Percentiles rank a stretch among this genome's conserved stretches.
Conservation (phyloP, 805 yeast species). For the Hanseniaspora singularis region DNA sequence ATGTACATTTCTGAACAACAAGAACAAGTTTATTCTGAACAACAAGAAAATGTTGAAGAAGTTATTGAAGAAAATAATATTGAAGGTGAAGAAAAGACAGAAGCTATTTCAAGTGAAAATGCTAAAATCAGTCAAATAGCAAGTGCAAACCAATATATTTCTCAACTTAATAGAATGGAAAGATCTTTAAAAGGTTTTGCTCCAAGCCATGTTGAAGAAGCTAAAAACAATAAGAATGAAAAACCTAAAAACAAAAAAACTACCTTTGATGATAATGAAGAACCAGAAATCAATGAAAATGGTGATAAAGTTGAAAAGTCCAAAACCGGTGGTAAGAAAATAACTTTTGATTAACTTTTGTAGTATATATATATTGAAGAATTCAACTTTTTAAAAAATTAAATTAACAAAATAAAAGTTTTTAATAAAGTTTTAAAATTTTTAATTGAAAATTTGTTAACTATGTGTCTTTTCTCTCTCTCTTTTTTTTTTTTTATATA, state of each 20-base stretch:
- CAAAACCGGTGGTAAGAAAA: conserved; percentile 26
- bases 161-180: conserved; percentile 62
- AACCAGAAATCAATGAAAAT: conserved; percentile 15
- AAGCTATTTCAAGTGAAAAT: conserved; percentile 17
- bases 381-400: background rate
- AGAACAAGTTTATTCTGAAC: conserved; percentile 7
- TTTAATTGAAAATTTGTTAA: too few species aligned
- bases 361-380: background rate
- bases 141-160: conserved; percentile 23
- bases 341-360: conserved; percentile 18
- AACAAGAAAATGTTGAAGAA: background rate
- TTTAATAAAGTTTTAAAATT: too few species aligned
- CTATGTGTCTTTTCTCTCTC: too few species aligned
- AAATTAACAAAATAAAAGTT: background rate
- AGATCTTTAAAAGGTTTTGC: conserved; percentile 74
- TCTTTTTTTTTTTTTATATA: too few species aligned
- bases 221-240: background rate
- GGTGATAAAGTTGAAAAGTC: conserved; percentile 17
- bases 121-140: conserved; percentile 25
- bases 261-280: conserved; percentile 9
- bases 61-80: background rate
- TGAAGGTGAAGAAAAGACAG: conserved; percentile 15
- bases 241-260: background rate
- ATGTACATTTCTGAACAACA: conserved; percentile 13
- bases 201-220: conserved; percentile 32